phyloP scores from a whole-genome alignment of 345 rosid genomes.

The Salix udensis region DNA sequence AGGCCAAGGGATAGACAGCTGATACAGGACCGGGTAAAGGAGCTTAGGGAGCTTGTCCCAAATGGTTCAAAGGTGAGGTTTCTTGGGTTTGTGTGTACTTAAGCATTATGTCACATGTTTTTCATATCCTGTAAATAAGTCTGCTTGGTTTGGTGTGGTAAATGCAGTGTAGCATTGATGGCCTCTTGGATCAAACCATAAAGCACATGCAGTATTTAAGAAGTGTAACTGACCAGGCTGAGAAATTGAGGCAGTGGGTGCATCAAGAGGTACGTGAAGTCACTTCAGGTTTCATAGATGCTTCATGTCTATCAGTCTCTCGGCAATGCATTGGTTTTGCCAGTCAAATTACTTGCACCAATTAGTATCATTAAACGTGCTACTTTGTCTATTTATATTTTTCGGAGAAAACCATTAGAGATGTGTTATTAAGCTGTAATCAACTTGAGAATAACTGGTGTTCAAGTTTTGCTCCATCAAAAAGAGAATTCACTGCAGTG shows the following conservation, averaged over 20 bases:
- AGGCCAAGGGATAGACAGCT: conserved; percentile 70
- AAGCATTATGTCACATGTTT: background rate
- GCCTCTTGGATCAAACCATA: conserved; percentile 51
- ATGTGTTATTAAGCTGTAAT: background rate
- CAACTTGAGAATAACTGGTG: background rate
- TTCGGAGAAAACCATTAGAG: background rate
- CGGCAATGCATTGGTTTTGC: background rate
- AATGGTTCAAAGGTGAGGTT: conserved; percentile 46
- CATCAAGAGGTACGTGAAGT: conserved; percentile 41
- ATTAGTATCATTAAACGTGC: too few relatives aligned
- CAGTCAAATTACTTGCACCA: background rate
- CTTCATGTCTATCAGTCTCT: background rate
- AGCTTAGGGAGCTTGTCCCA: conserved; percentile 63
- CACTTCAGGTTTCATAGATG: background rate
- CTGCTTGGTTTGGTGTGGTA: background rate
- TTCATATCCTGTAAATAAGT: background rate
- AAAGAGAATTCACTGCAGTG: background rate
- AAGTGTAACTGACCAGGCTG: conserved; percentile 52
- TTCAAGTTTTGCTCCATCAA: too few relatives aligned
- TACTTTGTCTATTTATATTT: too few relatives aligned
- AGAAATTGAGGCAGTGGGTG: conserved; percentile 42
- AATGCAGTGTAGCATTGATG: conserved; percentile 70
- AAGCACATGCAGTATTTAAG: conserved; percentile 56
- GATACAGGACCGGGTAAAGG: conserved; percentile 68
- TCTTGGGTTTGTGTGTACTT: background rate